A percentile compares a stretch with the other conserved stretches of the same genome.
Conservation (phyloP, 75 land plant species). For the Pinus albicaulis region DNA sequence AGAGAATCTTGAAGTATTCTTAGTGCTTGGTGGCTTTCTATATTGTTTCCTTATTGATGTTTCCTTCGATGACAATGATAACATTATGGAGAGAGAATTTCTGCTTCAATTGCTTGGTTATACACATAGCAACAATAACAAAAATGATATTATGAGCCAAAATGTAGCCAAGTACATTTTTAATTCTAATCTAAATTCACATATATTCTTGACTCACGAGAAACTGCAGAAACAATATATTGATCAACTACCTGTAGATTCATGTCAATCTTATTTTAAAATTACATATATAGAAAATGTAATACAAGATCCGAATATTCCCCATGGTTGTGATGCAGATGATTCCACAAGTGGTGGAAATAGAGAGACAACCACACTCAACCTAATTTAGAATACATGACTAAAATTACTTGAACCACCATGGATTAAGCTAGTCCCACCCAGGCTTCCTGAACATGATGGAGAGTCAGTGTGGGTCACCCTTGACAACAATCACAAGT, state of each 20-base stretch:
- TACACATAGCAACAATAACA: too few relatives aligned
- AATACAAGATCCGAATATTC: conserved; percentile 83
- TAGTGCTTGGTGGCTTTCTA: too few relatives aligned
- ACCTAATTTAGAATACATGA: conserved; percentile 51
- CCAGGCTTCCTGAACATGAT: conserved; percentile 75
- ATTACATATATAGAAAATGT: conserved; percentile 49
- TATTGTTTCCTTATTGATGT: too few relatives aligned
- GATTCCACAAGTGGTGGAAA: conserved; percentile 64
- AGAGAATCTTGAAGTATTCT: too few relatives aligned
- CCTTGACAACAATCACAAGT: conserved; percentile 84
- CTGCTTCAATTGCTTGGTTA: too few relatives aligned
- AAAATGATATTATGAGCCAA: too few relatives aligned
- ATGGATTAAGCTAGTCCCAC: conserved; percentile 89
- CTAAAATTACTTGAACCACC: conserved; percentile 74
- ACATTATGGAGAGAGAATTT: too few relatives aligned
- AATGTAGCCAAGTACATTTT: too few relatives aligned
- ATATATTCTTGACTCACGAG: conserved; percentile 51
- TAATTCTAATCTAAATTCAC: too few relatives aligned
- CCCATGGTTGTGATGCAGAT: conserved; percentile 56
- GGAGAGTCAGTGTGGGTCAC: conserved; percentile 91
- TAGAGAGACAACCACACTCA: conserved; percentile 64
- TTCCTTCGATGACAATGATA: too few relatives aligned
- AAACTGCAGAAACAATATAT: conserved; percentile 49
- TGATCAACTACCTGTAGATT: conserved; percentile 37
- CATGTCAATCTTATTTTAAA: conserved; percentile 40